Evolutionary conservation across 176 grass and related monocot species (phyloP).

Genomic region (Cenchrus americanus): DNA sequence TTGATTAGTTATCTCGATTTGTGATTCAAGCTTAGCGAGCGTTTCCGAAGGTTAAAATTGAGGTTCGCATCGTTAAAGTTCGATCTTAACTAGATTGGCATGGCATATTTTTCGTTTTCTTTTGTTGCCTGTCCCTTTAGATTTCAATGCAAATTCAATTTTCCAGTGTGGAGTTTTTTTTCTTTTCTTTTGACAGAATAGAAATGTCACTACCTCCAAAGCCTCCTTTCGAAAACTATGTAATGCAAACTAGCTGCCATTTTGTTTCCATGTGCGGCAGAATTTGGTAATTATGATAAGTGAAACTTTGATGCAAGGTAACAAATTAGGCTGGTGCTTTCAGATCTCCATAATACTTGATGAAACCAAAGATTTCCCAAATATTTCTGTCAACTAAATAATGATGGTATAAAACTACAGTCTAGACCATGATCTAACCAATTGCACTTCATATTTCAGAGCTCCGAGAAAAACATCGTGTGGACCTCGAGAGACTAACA

Average conservation of each 20-base stretch:
- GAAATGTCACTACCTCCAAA: neutral
- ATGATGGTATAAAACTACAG: neutral
- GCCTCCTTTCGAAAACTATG: neutral
- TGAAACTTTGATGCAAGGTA: neutral
- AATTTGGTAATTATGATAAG: neutral
- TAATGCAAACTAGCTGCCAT: neutral
- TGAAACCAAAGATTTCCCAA: neutral
- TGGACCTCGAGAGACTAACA: conserved; percentile 69
- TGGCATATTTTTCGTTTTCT: neutral
- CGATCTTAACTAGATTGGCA: neutral
- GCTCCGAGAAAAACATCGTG: conserved; percentile 62
- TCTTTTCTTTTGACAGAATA: neutral
- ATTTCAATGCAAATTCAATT: conserved; percentile 27
- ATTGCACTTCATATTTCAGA: conserved; percentile 57
- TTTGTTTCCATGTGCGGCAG: neutral
- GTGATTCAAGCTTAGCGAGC: neutral
- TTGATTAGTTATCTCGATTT: conserved; percentile 8
- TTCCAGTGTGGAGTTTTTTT: neutral
- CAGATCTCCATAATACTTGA: conserved; percentile 18
- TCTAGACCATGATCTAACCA: conserved; percentile 31
- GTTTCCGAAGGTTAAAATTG: neutral
- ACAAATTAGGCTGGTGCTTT: conserved; percentile 10
- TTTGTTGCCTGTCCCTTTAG: neutral
- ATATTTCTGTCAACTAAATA: neutral
- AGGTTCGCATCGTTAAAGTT: neutral